Evolutionary conservation across 768 basidiomycete genomes (phyloP).

Genomic region (Agaricus bisporus): DNA sequence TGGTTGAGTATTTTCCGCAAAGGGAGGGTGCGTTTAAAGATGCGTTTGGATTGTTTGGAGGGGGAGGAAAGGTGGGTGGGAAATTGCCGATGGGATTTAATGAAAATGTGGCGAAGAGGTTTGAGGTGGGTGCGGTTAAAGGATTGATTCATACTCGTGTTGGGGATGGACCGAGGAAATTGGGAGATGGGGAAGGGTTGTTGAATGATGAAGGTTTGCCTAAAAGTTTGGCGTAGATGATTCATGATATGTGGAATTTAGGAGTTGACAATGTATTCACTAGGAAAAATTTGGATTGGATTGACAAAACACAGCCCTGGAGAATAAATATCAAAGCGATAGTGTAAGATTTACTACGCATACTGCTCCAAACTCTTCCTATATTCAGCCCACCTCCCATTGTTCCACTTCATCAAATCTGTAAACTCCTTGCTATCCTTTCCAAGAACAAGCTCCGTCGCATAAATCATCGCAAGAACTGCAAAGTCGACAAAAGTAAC

Average conservation of each 20-base stretch:
- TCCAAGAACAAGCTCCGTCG: conserved; percentile 9
- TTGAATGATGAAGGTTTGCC: conserved; percentile 69
- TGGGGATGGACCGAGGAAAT: conserved; percentile 82
- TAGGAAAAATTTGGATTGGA: no score
- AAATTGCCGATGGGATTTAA: conserved; percentile 71
- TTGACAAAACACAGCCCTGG: no score
- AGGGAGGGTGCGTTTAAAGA: conserved; percentile 65
- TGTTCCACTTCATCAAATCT: conserved; percentile 16
- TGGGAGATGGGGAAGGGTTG: conserved; percentile 58
- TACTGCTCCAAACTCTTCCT: conserved; percentile 10
- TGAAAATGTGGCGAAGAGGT: conserved; percentile 64
- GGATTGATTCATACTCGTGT: conserved; percentile 88
- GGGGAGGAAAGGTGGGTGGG: conserved; percentile 34
- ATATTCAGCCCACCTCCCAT: conserved; percentile 14
- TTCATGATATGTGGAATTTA: not conserved
- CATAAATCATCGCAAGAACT: conserved; percentile 1
- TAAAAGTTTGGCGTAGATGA: conserved; percentile 35
- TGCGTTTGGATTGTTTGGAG: conserved; percentile 56
- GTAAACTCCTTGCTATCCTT: conserved; percentile 16
- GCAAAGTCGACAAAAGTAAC: conserved; percentile 12
- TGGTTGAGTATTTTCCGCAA: conserved; percentile 86
- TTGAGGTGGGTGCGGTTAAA: conserved; percentile 75
- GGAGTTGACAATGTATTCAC: no score
- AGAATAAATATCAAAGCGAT: no score
- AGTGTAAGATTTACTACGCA: not conserved